phyloP scores from a whole-genome alignment of 1,284 basidiomycete genomes.

The Apiotrichum akiyoshidainum region DNA sequence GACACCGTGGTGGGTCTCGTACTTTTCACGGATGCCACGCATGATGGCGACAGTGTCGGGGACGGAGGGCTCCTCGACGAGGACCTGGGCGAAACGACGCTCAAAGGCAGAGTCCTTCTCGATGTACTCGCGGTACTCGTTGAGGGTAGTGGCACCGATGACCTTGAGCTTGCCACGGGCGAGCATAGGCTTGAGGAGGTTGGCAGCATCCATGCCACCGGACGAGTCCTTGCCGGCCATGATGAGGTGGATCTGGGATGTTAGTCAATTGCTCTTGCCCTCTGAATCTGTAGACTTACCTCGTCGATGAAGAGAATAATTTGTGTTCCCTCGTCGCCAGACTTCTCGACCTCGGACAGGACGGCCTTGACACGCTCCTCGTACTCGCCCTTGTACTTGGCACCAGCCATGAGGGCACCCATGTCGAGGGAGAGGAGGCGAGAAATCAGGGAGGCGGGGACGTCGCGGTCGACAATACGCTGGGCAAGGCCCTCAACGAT shows the following conservation, averaged over 20 bases:
- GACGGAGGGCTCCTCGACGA: conserved; percentile 88
- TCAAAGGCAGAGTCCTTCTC: conserved; percentile 94
- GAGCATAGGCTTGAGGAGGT: conserved; percentile 83
- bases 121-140: conserved; percentile 92
- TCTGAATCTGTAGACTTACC: conserved; percentile 57
- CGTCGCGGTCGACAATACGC: conserved; percentile 90
- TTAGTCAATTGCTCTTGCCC: conserved; percentile 50
- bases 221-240: conserved; percentile 38
- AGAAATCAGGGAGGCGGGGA: conserved; percentile 80
- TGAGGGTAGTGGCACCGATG: conserved; percentile 90
- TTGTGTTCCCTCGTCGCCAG: conserved; percentile 72
- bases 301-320: conserved; percentile 97
- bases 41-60: conserved; percentile 85
- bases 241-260: background rate
- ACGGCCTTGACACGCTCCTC: conserved; percentile 95
- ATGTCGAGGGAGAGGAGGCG: conserved; percentile 76
- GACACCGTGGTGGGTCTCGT: conserved; percentile 75
- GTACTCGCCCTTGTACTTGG: conserved; percentile 92
- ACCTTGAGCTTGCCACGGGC: conserved; percentile 85
- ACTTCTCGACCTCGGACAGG: conserved; percentile 85
- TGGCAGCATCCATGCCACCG: conserved; percentile 60
- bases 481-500: conserved; percentile 96
- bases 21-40: conserved; percentile 80
- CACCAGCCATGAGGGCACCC: conserved; percentile 93
- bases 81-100: conserved; percentile 88